Evolutionary conservation across 805 yeast genomes (phyloP).

Genomic region (Ogataea pini): DNA sequence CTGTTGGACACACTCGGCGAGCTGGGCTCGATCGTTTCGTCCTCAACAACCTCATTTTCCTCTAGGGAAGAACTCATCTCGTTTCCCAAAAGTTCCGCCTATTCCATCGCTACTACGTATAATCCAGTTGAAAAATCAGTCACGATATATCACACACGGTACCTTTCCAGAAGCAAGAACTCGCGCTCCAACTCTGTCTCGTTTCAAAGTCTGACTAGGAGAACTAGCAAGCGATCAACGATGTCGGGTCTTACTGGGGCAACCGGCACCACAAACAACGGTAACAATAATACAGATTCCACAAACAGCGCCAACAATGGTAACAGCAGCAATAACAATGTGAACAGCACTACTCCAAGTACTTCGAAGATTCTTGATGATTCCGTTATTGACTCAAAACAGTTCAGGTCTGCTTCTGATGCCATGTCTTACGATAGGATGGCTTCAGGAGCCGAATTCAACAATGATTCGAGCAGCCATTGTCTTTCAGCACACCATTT

Average conservation of each 20-base stretch:
- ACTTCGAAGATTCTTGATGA: conserved; percentile 43
- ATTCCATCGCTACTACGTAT: conserved; percentile 56
- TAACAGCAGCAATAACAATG: conserved; percentile 26
- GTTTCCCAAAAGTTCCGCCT: conserved; percentile 48
- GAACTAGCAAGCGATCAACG: conserved; percentile 28
- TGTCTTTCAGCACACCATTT: conserved; percentile 20
- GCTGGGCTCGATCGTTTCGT: conserved; percentile 67
- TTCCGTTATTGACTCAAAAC: conserved; percentile 27
- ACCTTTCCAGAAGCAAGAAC: conserved; percentile 31
- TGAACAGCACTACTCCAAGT: conserved; percentile 39
- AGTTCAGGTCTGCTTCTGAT: conserved; percentile 41
- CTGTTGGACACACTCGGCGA: conserved; percentile 75
- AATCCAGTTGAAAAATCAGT: conserved; percentile 47
- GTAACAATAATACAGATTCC: background rate
- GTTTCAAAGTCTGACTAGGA: conserved; percentile 20
- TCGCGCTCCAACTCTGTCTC: conserved; percentile 20
- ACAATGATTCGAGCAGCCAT: conserved; percentile 30
- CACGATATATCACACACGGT: conserved; percentile 57
- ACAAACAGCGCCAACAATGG: conserved; percentile 1
- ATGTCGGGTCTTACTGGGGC: conserved; percentile 23
- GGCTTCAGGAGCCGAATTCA: conserved; percentile 41
- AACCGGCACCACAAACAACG: conserved; percentile 19
- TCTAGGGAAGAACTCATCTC: conserved; percentile 55
- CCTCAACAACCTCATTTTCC: conserved; percentile 66
- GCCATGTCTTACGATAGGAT: conserved; percentile 45